Conservation (phyloP, 2,329 filamentous ascomycete genomes). For the Fusarium penzigii region DNA sequence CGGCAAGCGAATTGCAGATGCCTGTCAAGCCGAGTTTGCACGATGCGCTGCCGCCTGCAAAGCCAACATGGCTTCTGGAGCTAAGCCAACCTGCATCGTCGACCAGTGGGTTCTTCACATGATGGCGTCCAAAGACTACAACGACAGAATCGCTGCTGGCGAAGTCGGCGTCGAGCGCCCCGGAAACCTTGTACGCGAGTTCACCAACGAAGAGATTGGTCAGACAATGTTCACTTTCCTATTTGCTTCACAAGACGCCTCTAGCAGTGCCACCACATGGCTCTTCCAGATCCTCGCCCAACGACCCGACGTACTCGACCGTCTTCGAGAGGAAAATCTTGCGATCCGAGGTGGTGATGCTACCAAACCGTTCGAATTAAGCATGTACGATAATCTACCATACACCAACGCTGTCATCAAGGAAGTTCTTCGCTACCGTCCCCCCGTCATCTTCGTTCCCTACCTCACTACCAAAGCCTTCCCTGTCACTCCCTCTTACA, state of each 20-base stretch:
- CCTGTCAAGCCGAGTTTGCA: constrained; percentile 69
- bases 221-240: constrained; percentile 55
- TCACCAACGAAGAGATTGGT: constrained; percentile 49
- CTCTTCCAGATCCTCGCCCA: constrained; percentile 54
- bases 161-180: constrained; percentile 43
- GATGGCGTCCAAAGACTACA: constrained; percentile 70
- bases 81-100: constrained; percentile 70
- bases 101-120: constrained; percentile 77
- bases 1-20: constrained; percentile 73
- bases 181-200: constrained; percentile 49
- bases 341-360: constrained; percentile 43
- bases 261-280: constrained; percentile 54
- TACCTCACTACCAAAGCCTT: constrained; percentile 51
- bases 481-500: constrained; percentile 48
- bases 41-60: constrained; percentile 73
- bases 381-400: constrained; percentile 49
- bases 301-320: constrained; percentile 48
- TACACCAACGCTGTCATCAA: constrained; percentile 56
- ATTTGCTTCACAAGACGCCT: constrained; percentile 55
- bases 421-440: constrained; percentile 52
- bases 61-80: constrained; percentile 69
- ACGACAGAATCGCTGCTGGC: constrained; percentile 63
- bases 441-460: constrained; percentile 56
- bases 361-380: constrained; percentile 41
- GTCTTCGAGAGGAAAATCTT: constrained; percentile 49